These are phyloP conservation scores for Alternaria atra DNA, from an alignment of 2,329 filamentous ascomycete genomes.

Conservation along the genomic window DNA sequence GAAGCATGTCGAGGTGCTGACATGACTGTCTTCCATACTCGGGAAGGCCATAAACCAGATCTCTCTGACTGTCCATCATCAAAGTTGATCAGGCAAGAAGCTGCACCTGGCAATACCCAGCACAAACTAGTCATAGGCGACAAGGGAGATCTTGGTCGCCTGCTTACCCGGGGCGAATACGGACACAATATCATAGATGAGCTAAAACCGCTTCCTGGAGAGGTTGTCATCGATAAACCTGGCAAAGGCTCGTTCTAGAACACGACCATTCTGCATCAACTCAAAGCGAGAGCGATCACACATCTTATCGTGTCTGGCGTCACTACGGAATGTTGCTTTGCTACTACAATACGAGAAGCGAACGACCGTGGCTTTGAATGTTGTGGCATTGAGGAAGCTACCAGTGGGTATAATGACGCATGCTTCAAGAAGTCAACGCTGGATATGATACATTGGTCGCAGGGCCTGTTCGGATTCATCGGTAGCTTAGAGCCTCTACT, in stretches of 20 bases:
- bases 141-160: slow-evolving; percentile 61
- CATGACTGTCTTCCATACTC: slow-evolving; percentile 59
- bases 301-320: slow-evolving; percentile 67
- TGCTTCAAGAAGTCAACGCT: slow-evolving; percentile 58
- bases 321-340: slow-evolving; percentile 68
- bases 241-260: slow-evolving; percentile 69
- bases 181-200: slow-evolving; percentile 66
- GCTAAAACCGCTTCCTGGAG: slow-evolving; percentile 60
- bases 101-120: slow-evolving; percentile 56
- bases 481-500: slow-evolving; percentile 55
- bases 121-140: slow-evolving; percentile 62
- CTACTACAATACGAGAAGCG: slow-evolving; percentile 64
- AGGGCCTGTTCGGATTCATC: slow-evolving; percentile 63
- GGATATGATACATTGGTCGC: slow-evolving; percentile 62
- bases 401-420: slow-evolving; percentile 59
- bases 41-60: slow-evolving; percentile 61
- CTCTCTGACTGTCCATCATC: slow-evolving; percentile 63
- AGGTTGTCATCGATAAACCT: slow-evolving; percentile 66
- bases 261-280: slow-evolving; percentile 62
- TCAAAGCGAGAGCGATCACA: slow-evolving; percentile 65
- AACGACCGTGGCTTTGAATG: slow-evolving; percentile 70
- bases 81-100: slow-evolving; percentile 60
- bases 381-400: slow-evolving; percentile 58
- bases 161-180: slow-evolving; percentile 63
- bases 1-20: slow-evolving; percentile 54